Conservation (phyloP, 2,329 filamentous ascomycete genomes). For the Penicillium carneum region DNA sequence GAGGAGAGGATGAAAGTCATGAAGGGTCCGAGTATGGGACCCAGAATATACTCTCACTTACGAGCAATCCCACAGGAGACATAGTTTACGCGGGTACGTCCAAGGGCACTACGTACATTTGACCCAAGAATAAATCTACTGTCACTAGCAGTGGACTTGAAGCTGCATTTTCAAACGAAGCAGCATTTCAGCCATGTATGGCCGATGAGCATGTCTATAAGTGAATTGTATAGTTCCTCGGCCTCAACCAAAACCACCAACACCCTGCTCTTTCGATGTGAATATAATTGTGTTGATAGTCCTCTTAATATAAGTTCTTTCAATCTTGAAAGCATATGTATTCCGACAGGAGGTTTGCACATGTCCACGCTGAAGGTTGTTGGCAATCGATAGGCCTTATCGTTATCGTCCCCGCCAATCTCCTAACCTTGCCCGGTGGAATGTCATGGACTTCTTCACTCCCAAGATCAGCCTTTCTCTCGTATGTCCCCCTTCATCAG, state of each 20-base stretch:
- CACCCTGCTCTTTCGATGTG: not conserved
- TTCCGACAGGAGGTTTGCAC: not conserved
- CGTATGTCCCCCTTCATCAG: not conserved
- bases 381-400: constrained; percentile 6
- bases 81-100: not conserved
- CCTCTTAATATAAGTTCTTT: not conserved
- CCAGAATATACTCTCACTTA: not conserved
- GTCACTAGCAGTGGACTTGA: not conserved
- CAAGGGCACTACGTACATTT: not conserved
- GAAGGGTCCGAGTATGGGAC: not conserved
- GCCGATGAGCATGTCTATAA: not conserved
- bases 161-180: not conserved
- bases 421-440: not conserved
- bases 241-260: not conserved
- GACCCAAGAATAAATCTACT: not conserved
- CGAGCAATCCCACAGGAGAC: not conserved
- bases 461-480: not conserved
- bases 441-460: not conserved
- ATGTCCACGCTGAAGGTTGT: not conserved
- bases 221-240: not conserved
- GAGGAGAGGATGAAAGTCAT: not conserved
- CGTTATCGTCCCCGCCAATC: constrained; percentile 14
- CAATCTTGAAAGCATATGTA: not conserved
- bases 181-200: not conserved
- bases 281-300: not conserved